Evolutionary conservation across 352 stramenopile genomes (phyloP), one percentile per base, ranked within the genome.

Genomic region (Globisporangium spinosum): DNA sequence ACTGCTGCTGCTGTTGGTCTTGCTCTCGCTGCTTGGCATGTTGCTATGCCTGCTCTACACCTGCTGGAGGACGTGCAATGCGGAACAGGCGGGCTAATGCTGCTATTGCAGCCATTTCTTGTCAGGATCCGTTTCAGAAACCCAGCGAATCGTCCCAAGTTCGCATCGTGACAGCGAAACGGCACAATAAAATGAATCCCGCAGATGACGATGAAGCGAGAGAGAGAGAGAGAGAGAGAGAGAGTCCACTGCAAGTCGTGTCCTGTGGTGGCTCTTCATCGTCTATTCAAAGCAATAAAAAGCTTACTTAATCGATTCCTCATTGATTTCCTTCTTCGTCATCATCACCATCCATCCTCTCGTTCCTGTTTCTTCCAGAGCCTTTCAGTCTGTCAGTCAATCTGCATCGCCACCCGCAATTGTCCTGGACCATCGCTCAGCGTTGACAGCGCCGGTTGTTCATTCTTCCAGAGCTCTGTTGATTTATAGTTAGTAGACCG

Each of bases 21-120:
- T 84, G 59, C 73, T 79, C 35, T 84, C 75, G 29, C 67, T 77
- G 35, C 67, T 77, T 2, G 63, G 69, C 75, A 83, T 79, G 23
- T 25, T 22, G n/a, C 27, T 12, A 4, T 20, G 22, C 34, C 55
- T 43, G 25, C 8, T 35, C 17, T 32, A n/a, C 53, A 40, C 47
- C 35, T 17, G 7, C 5, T 61, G 66, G 66, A 68, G 70, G 67
- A 68, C 47, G 71, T 40, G 27, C 61, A 40, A 40, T 60, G 17
- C 8, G 54, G 43, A 43, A 13, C 29, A 32, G 12, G 32, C 32
- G 32, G 7, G 32, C 32, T 38, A 0, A 38, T 10, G 32, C 32
- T 38, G 32, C 32, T 38, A 10, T 38, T 38, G 32, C 32, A 38
- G 32, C 32, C 32, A 38, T 38, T 38, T 38, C 7, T 38, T 38